Base-by-base conservation (phyloP, 257 asterid species). In the Primulina eburnea region DNA sequence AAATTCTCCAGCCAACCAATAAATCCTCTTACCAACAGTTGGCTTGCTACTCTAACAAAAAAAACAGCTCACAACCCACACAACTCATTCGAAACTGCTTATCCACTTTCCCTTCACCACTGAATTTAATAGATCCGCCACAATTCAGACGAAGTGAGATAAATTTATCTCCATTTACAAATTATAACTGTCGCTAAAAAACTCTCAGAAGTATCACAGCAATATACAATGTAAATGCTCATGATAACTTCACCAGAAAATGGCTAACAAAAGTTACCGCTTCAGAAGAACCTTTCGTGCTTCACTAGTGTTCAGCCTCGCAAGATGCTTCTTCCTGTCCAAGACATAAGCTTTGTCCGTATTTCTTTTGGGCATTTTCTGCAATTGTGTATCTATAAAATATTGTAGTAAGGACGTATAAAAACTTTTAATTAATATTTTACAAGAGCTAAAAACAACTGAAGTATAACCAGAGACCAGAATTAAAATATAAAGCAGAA, bases 331-430 rank as follows among this genome's bases (percentile, higher is more conserved):
- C 71, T 79, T 86, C 82, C 81, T 86, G 85, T 94, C 97, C 92
- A 94, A 75, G 69, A 89, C 99, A 81, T 94, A 94, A 29, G 99
- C 86, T 67, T 88, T 89, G 84, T 94, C 99, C 6, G 99, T 94
- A 81, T 91, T 94, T 75, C 99, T 79, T 80, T 92, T 91, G 28
- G 99, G 97, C 92, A 94, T 91, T 88, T 91, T 94, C 96, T 94
- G 99, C 92, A 94, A 88, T 83, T 94, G 99, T 12, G 90, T 89
- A 84, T 94, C 99, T 94, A 86, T 71, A 85, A 64, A 71, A 75
- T 55, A 62, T 72, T 76, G 88, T 75, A 85, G 90, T 69, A 63
- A 65, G 60, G 29, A 69, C 73, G 79, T 64, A 32, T 59, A 71
- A 53, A 56, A 21, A 73, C 35, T 64, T 43, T 47, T 56, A 18